A percentile compares a stretch with the other conserved stretches of the same genome.
phyloP scores from a whole-genome alignment of 345 rosid genomes.

The Nephelium lappaceum region DNA sequence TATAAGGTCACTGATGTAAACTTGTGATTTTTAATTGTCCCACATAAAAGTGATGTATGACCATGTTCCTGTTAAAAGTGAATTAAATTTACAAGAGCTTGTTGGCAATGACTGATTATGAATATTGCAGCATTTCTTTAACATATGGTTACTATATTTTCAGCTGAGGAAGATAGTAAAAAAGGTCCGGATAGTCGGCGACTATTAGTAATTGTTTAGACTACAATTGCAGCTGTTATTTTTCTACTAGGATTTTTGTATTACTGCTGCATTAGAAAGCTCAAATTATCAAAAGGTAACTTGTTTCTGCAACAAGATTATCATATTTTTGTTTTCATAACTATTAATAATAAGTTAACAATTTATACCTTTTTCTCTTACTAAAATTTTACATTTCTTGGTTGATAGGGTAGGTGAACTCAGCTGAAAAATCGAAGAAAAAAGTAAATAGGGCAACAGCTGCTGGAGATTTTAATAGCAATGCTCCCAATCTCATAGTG shows the following conservation, averaged over 20 bases:
- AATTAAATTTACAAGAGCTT: no score
- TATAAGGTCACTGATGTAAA: no score
- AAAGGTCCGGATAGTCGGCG: conserved; percentile 11
- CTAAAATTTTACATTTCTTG: no score
- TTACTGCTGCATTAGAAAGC: conserved; percentile 20
- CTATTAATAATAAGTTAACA: neutral
- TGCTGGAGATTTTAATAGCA: neutral
- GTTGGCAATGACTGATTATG: no score
- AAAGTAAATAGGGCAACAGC: neutral
- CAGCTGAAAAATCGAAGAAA: neutral
- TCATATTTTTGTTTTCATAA: neutral
- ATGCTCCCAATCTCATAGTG: conserved; percentile 14
- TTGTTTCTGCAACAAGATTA: neutral
- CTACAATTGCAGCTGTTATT: conserved; percentile 28
- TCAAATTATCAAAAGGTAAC: conserved; percentile 29
- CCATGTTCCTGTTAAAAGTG: no score
- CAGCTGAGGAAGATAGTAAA: conserved; percentile 27
- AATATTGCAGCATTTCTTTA: neutral
- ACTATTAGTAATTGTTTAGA: conserved; percentile 20
- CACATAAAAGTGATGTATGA: no score
- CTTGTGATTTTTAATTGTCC: no score
- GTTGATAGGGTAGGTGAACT: neutral
- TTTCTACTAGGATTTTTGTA: conserved; percentile 16
- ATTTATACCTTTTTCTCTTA: no score
- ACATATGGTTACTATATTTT: neutral